These are phyloP conservation scores for Persicaria tinctoria DNA, from an alignment of 148 eudicot species.

Conservation along the genomic window DNA sequence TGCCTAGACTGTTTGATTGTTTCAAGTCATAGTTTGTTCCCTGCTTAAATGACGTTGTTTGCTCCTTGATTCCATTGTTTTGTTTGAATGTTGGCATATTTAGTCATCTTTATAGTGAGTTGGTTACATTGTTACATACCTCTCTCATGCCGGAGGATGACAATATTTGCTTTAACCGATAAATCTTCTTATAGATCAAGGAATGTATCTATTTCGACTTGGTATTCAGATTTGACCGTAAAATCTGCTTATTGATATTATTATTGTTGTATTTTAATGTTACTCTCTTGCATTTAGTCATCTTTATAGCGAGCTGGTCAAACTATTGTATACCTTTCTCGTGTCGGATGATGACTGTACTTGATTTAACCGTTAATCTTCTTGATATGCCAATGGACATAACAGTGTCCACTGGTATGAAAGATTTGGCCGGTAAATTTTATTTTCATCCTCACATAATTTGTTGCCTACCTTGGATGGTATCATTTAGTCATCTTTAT, in stretches of 20 bases:
- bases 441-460: background rate
- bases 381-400: background rate
- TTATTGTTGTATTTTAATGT: too few species aligned
- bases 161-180: conserved; percentile 11
- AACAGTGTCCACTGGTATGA: background rate
- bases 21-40: background rate
- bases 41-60: too few species aligned
- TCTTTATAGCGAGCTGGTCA: background rate
- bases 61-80: too few species aligned
- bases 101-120: conserved; percentile 54
- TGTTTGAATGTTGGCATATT: background rate
- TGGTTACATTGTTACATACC: conserved; percentile 25
- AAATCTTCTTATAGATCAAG: background rate
- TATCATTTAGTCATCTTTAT: background rate
- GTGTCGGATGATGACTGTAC: background rate
- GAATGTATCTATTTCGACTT: conserved; percentile 2
- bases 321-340: background rate
- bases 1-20: background rate
- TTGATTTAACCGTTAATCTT: background rate
- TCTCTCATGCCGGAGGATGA: conserved; percentile 53
- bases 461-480: background rate
- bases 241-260: background rate
- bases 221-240: background rate
- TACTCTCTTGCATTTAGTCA: background rate
- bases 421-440: background rate